Evolutionary conservation across 179 eudicot genomes (phyloP).

Genomic region (Beta macrorhiza): DNA sequence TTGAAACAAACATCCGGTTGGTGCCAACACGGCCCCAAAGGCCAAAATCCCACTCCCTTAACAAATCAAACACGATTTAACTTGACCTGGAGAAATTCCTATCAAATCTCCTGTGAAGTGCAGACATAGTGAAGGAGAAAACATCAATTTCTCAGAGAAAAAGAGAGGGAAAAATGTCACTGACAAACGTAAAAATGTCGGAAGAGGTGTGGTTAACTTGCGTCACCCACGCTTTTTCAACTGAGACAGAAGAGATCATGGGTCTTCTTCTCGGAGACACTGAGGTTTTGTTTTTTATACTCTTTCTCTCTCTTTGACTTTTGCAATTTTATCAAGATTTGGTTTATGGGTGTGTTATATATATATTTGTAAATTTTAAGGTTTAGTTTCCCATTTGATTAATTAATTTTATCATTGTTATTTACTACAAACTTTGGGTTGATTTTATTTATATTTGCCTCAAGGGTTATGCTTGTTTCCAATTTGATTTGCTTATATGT

Average conservation of each 20-base stretch:
- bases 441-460: no score
- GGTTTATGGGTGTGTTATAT: conserved; percentile 16
- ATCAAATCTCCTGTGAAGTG: no score
- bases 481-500: neutral
- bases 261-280: conserved; percentile 96
- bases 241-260: conserved; percentile 98
- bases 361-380: neutral
- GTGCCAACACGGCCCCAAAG: no score
- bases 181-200: conserved; percentile 78
- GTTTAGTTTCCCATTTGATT: neutral
- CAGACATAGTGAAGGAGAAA: neutral
- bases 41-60: no score
- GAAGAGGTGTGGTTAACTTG: conserved; percentile 96
- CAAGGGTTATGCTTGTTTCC: neutral
- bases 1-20: no score
- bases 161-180: conserved; percentile 45
- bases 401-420: neutral
- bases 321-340: neutral
- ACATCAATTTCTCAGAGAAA: no score
- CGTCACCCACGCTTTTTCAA: conserved; percentile 85
- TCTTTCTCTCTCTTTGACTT: conserved; percentile 10
- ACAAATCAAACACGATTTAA: no score
- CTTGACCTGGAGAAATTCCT: neutral
- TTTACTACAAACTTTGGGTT: neutral
- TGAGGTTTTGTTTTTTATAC: conserved; percentile 46